Evolutionary conservation across 495 filamentous ascomycete genomes (phyloP), one percentile per base, ranked within the genome.

Genomic region (Penicillium coprophilum): DNA sequence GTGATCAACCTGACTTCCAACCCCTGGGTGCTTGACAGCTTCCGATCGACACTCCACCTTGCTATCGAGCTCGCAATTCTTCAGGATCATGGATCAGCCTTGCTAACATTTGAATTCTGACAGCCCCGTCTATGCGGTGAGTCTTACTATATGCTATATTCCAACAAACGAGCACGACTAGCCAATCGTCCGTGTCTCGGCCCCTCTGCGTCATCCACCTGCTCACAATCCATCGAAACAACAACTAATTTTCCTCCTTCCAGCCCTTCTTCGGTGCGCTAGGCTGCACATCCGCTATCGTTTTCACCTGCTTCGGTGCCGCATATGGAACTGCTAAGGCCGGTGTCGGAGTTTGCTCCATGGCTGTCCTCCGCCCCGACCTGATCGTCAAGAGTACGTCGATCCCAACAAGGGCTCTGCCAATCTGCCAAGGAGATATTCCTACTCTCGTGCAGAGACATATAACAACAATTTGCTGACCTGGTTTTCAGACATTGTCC

Each of bases 251-350:
- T 53, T 31, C 23, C 19, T 19, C 32, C 48, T 71, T 56, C 55
- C 70, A 95, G 94, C 94, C 94, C 73, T 99, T 99, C 82, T 99
- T 99, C 74, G 93, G 95, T 80, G 92, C 92, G 74, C 95, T 99
- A 87, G 94, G 94, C 72, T 99, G 94, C 82, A 96, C 92, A 55
- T 90, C 91, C 60, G 90, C 94, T 73, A 97, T 98, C 73, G 91
- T 97, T 66, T 98, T 98, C 83, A 97, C 93, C 72, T 98, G 93
- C 83, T 91, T 98, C 65, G 93, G 93, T 67, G 93, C 93, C 65
- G 92, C 93, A 68, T 98, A 98, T 80, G 93, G 94, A 73, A 99
- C 94, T 63, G 94, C 94, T 66, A 99, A 99, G 85, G 92, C 95
- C 64, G 94, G 95, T 78, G 94, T 99, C 68, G 94, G 94, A 81